Conservation (phyloP, 1,284 basidiomycete species). For the Cutaneotrichosporon cutaneum region DNA sequence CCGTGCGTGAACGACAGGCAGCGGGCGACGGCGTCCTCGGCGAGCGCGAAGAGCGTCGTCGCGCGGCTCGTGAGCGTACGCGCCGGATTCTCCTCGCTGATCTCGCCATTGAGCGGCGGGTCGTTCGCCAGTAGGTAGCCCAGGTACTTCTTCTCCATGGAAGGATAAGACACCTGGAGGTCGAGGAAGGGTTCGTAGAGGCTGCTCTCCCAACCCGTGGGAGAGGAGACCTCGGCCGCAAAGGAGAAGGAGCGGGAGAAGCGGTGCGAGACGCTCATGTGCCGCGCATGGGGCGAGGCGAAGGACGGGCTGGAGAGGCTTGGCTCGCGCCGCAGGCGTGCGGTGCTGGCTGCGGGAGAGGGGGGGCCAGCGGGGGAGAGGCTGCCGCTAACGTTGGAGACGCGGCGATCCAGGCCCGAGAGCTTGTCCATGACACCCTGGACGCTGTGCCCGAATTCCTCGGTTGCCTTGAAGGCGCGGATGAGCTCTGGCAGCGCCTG, state of each 20-base stretch:
- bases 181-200: conserved; percentile 90
- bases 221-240: conserved; percentile 20
- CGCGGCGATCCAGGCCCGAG: conserved; percentile 15
- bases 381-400: background rate
- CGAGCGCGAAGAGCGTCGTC: conserved; percentile 68
- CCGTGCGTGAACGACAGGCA: conserved; percentile 81
- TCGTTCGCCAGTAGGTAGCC: conserved; percentile 59
- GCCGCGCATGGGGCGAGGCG: conserved; percentile 15
- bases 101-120: conserved; percentile 50
- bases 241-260: conserved; percentile 37
- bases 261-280: conserved; percentile 34
- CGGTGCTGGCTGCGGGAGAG: conserved; percentile 20
- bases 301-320: conserved; percentile 8
- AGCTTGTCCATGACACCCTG: conserved; percentile 72
- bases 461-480: conserved; percentile 66
- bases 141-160: conserved; percentile 69
- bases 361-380: conserved; percentile 10
- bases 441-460: conserved; percentile 71
- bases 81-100: conserved; percentile 59
- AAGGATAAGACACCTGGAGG: conserved; percentile 76
- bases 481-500: conserved; percentile 69
- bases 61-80: conserved; percentile 69
- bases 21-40: conserved; percentile 72
- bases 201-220: conserved; percentile 70
- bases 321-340: conserved; percentile 4